These are phyloP conservation scores for Lagenidium giganteum DNA, from an alignment of 352 stramenopile genomes.

Conservation along the genomic window DNA sequence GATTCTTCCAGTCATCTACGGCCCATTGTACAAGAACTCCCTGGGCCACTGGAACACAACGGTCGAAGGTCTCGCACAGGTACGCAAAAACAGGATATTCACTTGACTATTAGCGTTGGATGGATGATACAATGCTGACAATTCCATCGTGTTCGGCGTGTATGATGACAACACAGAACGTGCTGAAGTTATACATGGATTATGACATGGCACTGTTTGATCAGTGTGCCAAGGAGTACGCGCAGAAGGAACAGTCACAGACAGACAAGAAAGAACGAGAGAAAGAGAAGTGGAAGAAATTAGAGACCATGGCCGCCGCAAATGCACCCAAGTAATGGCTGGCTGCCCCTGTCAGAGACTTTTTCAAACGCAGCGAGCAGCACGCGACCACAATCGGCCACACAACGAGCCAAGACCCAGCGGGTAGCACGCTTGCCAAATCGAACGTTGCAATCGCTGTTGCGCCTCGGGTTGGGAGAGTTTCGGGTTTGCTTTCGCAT, in stretches of 20 bases:
- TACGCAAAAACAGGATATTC: constrained; percentile 2
- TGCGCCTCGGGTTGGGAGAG: too few relatives aligned
- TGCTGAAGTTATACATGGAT: constrained; percentile 75
- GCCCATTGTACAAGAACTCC: constrained; percentile 80
- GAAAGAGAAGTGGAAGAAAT: constrained; percentile 89
- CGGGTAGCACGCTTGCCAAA: too few relatives aligned
- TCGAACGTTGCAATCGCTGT: too few relatives aligned
- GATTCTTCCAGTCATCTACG: constrained; percentile 96
- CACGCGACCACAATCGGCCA: too few relatives aligned
- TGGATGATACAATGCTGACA: too few relatives aligned
- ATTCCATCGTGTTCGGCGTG: too few relatives aligned
- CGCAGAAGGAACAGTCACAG: constrained; percentile 62
- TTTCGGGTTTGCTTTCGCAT: too few relatives aligned
- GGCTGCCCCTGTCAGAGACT: too few relatives aligned
- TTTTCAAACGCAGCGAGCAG: too few relatives aligned
- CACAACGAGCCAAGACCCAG: too few relatives aligned
- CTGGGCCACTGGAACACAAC: constrained; percentile 96
- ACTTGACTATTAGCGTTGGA: neutral
- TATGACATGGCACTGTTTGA: constrained; percentile 95
- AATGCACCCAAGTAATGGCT: too few relatives aligned
- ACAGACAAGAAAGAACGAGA: constrained; percentile 76
- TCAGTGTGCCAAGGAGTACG: constrained; percentile 85
- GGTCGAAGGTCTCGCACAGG: constrained; percentile 88
- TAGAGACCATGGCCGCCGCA: constrained; percentile 86
- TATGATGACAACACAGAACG: constrained; percentile 45